phyloP scores from a whole-genome alignment of 2,329 filamentous ascomycete species.

The Setomelanomma holmii region DNA sequence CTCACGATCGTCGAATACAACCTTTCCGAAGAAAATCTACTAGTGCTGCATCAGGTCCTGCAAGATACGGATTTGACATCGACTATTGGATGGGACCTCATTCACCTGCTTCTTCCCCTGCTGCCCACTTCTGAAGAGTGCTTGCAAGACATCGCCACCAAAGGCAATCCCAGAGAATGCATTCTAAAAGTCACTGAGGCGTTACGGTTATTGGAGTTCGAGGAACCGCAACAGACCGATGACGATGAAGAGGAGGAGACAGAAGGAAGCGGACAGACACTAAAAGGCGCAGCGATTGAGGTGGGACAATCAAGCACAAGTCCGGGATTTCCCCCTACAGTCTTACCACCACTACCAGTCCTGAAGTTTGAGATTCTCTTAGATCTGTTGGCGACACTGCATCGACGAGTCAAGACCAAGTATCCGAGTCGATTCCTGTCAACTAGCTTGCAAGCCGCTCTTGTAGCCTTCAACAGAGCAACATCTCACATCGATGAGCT shows the following conservation, averaged over 20 bases:
- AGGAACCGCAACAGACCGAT: slow-evolving; percentile 58
- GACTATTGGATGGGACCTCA: slow-evolving; percentile 84
- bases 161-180: slow-evolving; percentile 82
- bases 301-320: slow-evolving; percentile 42
- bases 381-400: slow-evolving; percentile 74
- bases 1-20: slow-evolving; percentile 80
- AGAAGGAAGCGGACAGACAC: slow-evolving; percentile 12
- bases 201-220: slow-evolving; percentile 66
- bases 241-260: slow-evolving; percentile 50
- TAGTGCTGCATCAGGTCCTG: slow-evolving; percentile 71
- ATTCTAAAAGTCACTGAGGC: slow-evolving; percentile 81
- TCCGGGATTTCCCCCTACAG: slow-evolving; percentile 28
- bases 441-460: slow-evolving; percentile 75
- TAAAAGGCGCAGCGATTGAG: slow-evolving; percentile 30
- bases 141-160: slow-evolving; percentile 74
- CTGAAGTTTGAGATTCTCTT: slow-evolving; percentile 73
- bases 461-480: slow-evolving; percentile 68
- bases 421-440: slow-evolving; percentile 80
- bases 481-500: slow-evolving; percentile 66
- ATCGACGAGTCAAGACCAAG: slow-evolving; percentile 77
- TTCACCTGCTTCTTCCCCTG: slow-evolving; percentile 74
- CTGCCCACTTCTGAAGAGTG: slow-evolving; percentile 72
- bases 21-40: slow-evolving; percentile 70
- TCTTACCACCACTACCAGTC: slow-evolving; percentile 51
- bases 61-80: slow-evolving; percentile 72